Base-by-base conservation (phyloP, 345 rosid genomes). In the Populus davidiana region DNA sequence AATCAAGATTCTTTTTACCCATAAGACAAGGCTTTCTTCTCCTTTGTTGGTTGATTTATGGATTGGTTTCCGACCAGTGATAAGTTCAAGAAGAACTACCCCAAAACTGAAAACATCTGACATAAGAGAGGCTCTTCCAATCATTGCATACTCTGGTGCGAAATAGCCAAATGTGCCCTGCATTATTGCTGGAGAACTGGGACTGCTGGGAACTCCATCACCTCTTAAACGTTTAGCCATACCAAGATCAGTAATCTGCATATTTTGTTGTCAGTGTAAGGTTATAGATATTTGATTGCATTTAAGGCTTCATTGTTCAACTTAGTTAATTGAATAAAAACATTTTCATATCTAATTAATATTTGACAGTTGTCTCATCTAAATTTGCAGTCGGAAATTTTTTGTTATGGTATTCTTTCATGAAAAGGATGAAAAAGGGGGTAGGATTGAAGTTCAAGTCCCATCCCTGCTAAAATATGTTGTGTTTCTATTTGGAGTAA, bases 21-120 rank as follows among this genome's bases (percentile, higher is more conserved):
- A 96, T 71, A 90, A 90, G 33, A 93, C 99, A 5, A 96, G 95
- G 85, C 99, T 96, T 86, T 93, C 96, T 86, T 91, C 93, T 80
- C 92, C 92, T 87, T 88, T 92, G 82, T 84, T 85, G 59, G 85
- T 85, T 0, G 88, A 83, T 82, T 86, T 87, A 13, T 87, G 96
- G 82, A 93, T 92, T 10, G 99, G 97, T 74, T 89, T 90, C 64
- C 91, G 89, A 61, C 99, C 99, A 1, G 97, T 93, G 77, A 96
- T 89, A 75, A 96, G 92, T 89, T 96, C 98, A 62, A 96, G 93
- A 69, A 96, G 89, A 78, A 96, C 99, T 43, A 96, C 99, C 62
- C 99, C 99, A 2, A 93, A 93, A 84, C 99, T 96, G 81, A 96
- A 96, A 78, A 96, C 99, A 79, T 96, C 99, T 20, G 99, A 92